Evolutionary conservation across 2,329 filamentous ascomycete species (phyloP), one percentile per base, ranked within the genome.

Genomic region (Colletotrichum filicis): DNA sequence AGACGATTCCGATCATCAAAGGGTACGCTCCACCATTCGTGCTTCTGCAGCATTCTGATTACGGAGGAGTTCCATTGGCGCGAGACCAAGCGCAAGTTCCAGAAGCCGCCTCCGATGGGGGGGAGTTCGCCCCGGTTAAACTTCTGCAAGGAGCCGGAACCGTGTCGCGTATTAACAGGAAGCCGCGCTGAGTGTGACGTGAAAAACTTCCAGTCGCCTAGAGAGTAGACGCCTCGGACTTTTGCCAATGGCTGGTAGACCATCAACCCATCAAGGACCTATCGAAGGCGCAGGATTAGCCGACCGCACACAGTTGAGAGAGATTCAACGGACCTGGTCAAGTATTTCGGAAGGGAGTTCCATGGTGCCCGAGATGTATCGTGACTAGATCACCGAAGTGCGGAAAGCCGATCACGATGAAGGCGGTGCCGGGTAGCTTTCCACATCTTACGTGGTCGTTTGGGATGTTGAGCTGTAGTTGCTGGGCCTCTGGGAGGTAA

Each of bases 11-110:
- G 37, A 14, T 35, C 22, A n/a, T 72, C 65, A 12, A 72, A 35
- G 12, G 26, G 35, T 4, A 72, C 14, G 28, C 24, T 52, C 69
- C 69, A 72, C 52, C 37, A 53, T 16, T 52, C 4, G 4, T 68
- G 52, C 52, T 57, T 68, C 26, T 22, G 26, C n/a, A 72, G 42
- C 2, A 72, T 16, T 9, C 35, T 46, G 4, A 30, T 37, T 6
- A 37, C 65, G 46, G 57, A 62, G 5, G 14, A 26, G 26, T 72
- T 49, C 65, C 65, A 68, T 28, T 52, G 49, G 2, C 55, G 69
- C 6, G 58, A 68, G 14, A 72, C 58, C 4, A 64, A 19, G 2
- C 58, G 69, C 37, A 53, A 22, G 5, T 7, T 30, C 4, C 7
- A 42, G 4, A 72, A 28, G 53, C 57, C 30, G 53, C 49, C 30